Percentiles rank a stretch among this genome's conserved stretches.
Conservation (phyloP, 2,329 filamentous ascomycete species). For the Cryphonectria parasitica region DNA sequence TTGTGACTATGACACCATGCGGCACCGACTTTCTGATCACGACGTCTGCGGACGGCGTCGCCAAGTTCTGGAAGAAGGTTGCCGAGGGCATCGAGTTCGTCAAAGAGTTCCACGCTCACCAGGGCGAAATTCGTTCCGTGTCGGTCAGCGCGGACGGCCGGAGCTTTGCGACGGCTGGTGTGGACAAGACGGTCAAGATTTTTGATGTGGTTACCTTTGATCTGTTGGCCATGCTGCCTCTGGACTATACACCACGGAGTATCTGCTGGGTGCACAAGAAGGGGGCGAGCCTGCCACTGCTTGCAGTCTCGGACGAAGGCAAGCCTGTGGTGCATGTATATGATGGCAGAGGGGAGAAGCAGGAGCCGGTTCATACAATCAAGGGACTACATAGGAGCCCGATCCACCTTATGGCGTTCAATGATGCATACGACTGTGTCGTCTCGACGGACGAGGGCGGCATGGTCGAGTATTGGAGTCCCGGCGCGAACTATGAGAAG, state of each 20-base stretch:
- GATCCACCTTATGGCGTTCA: constrained; percentile 86
- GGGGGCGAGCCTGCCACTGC: constrained; percentile 82
- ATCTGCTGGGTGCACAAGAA: constrained; percentile 91
- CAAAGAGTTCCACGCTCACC: constrained; percentile 94
- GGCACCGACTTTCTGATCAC: constrained; percentile 95
- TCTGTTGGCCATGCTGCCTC: constrained; percentile 77
- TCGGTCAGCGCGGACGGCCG: constrained; percentile 87
- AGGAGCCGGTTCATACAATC: constrained; percentile 75
- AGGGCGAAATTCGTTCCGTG: constrained; percentile 80
- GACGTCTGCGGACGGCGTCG: constrained; percentile 89
- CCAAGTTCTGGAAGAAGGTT: constrained; percentile 99
- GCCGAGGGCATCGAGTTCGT: constrained; percentile 92
- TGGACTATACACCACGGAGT: constrained; percentile 75
- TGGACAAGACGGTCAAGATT: constrained; percentile 78
- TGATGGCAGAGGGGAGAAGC: constrained; percentile 84
- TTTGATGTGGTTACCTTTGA: constrained; percentile 87
- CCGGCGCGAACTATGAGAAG: constrained; percentile 81
- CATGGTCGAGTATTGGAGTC: constrained; percentile 97
- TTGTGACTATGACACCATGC: constrained; percentile 82
- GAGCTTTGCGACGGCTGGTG: constrained; percentile 88
- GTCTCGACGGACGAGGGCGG: constrained; percentile 86
- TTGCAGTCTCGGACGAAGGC: constrained; percentile 79
- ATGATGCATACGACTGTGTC: constrained; percentile 86
- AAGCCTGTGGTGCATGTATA: constrained; percentile 79
- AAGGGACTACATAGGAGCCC: constrained; percentile 79